A percentile compares a stretch with the other conserved stretches of the same genome.
phyloP scores from a whole-genome alignment of 1,139 yeast species.

The Tardiomyces blankii region DNA sequence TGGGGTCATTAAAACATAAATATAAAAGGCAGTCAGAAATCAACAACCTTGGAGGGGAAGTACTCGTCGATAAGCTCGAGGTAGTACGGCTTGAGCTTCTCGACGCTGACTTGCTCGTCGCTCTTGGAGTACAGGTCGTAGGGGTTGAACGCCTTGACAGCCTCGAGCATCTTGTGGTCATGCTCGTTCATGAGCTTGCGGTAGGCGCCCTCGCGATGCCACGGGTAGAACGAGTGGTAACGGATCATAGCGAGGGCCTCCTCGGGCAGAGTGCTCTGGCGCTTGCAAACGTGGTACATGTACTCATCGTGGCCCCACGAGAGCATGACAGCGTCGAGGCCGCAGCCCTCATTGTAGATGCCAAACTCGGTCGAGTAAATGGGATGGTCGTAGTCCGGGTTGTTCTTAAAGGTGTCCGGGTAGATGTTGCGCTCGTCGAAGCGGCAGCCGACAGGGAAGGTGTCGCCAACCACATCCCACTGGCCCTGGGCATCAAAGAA shows the following conservation, averaged over 20 bases:
- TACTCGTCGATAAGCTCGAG: conserved; percentile 54
- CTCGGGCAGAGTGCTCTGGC: conserved; percentile 49
- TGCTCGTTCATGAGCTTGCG: conserved; percentile 53
- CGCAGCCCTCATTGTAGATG: conserved; percentile 53
- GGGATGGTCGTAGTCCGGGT: conserved; percentile 55
- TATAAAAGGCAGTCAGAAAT: conserved; percentile 30
- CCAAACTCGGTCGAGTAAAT: conserved; percentile 58
- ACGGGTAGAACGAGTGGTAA: conserved; percentile 66
- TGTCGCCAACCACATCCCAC: conserved; percentile 79
- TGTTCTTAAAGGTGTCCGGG: conserved; percentile 43
- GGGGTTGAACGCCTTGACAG: conserved; percentile 55
- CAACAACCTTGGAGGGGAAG: conserved; percentile 47
- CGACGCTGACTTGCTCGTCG: conserved; percentile 36
- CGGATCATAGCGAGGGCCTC: conserved; percentile 67
- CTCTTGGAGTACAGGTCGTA: conserved; percentile 60
- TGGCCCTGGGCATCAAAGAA: conserved; percentile 65
- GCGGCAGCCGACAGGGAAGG: conserved; percentile 65
- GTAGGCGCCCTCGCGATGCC: conserved; percentile 66
- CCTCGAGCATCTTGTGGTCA: conserved; percentile 50
- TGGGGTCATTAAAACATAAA: background rate
- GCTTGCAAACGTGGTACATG: conserved; percentile 62
- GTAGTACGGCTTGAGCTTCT: conserved; percentile 46
- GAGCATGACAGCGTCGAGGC: conserved; percentile 58
- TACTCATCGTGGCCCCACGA: conserved; percentile 79
- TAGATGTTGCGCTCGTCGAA: conserved; percentile 52